Evolutionary conservation across 1,139 yeast genomes (phyloP).

Genomic region (Taphrina pruni): DNA sequence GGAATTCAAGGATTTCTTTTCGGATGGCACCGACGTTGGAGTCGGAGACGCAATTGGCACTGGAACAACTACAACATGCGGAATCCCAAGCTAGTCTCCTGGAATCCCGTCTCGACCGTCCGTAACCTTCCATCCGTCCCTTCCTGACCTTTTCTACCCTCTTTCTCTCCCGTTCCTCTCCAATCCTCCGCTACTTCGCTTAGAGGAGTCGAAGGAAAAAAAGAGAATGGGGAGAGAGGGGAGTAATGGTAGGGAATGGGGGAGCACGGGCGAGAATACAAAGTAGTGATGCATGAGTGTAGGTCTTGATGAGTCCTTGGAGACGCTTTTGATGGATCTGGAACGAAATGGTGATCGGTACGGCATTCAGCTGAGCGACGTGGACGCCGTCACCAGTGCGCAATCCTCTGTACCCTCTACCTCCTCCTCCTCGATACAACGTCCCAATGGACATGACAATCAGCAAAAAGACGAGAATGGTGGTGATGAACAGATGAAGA

Average conservation of each 20-base stretch:
- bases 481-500: neutral
- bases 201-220: too few species aligned
- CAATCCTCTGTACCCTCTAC: neutral
- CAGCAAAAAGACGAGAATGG: neutral
- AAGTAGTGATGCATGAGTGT: neutral
- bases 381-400: neutral
- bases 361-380: constrained; percentile 4
- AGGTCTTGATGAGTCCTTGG: constrained; percentile 25
- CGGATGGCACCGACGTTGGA: constrained; percentile 4
- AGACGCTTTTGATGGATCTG: neutral
- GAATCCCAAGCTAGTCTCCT: constrained; percentile 25
- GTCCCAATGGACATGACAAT: neutral
- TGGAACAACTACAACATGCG: constrained; percentile 17
- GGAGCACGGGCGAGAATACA: too few species aligned
- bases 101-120: constrained; percentile 36
- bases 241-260: too few species aligned
- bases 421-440: neutral
- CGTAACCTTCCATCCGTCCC: neutral
- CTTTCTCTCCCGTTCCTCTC: too few species aligned
- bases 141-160: too few species aligned
- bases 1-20: too few species aligned
- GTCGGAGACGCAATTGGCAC: constrained; percentile 21
- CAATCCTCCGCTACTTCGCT: too few species aligned
- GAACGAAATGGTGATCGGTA: neutral
- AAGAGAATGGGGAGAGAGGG: too few species aligned